Evolutionary conservation across 2,329 filamentous ascomycete species (phyloP).

Genomic region (Emmonsiellopsis sp.): DNA sequence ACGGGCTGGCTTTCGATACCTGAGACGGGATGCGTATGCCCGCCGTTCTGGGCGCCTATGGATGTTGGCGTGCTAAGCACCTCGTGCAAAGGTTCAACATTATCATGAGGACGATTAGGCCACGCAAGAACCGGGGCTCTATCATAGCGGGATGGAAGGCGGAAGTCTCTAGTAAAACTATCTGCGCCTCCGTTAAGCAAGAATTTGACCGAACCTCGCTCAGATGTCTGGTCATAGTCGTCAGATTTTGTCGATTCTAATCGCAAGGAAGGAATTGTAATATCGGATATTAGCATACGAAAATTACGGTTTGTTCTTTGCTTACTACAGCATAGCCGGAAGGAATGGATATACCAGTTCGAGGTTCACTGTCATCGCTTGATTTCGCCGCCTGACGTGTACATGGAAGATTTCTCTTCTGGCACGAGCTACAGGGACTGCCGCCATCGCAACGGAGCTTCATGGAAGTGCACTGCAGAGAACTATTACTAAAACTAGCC

Average conservation of each 20-base stretch:
- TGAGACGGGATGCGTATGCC: neutral
- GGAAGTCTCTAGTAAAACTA: conserved; percentile 38
- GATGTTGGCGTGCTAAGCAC: conserved; percentile 13
- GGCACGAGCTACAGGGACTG: conserved; percentile 36
- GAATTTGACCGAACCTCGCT: conserved; percentile 40
- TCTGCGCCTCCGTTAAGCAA: conserved; percentile 38
- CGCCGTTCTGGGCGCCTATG: conserved; percentile 11
- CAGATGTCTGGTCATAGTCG: conserved; percentile 25
- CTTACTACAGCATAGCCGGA: neutral
- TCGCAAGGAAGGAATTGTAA: neutral
- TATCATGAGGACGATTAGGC: conserved; percentile 19
- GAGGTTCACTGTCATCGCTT: conserved; percentile 9
- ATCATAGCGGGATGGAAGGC: conserved; percentile 33
- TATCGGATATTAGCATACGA: neutral
- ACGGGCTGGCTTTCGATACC: conserved; percentile 17
- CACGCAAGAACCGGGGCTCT: conserved; percentile 28
- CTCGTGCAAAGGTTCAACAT: conserved; percentile 10
- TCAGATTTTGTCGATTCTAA: conserved; percentile 16
- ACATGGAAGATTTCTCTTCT: conserved; percentile 34
- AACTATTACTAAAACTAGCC: conserved; percentile 1
- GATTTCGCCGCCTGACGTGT: conserved; percentile 23
- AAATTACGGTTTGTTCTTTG: neutral
- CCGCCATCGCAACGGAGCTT: conserved; percentile 40
- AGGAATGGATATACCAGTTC: conserved; percentile 13
- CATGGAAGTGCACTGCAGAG: conserved; percentile 36